Evolutionary conservation across 192 early-diverging fungal genomes (phyloP).

Genomic region (Coemansia sp.): DNA sequence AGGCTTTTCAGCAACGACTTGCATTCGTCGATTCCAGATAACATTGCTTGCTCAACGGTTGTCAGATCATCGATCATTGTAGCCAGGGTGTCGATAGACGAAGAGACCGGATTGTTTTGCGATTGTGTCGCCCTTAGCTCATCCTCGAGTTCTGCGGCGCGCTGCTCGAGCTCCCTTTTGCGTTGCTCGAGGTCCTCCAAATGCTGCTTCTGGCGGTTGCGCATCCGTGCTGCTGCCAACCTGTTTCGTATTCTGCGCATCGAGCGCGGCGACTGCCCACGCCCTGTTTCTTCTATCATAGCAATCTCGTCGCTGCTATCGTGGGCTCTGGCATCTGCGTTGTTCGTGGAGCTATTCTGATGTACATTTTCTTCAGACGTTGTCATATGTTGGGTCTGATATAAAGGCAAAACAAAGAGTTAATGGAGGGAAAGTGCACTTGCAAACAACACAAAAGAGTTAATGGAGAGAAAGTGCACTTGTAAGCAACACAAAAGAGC

Average conservation of each 20-base stretch:
- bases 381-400: not conserved
- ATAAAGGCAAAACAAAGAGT: not conserved
- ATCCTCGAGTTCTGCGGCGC: constrained; percentile 29
- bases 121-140: constrained; percentile 35
- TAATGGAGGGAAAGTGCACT: too few relatives aligned
- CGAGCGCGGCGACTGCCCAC: constrained; percentile 40
- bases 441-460: too few relatives aligned
- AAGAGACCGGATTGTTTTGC: constrained; percentile 32
- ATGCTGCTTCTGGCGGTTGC: constrained; percentile 48
- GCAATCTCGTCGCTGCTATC: not conserved
- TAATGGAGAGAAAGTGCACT: too few relatives aligned
- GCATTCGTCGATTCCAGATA: constrained; percentile 47
- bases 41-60: constrained; percentile 43
- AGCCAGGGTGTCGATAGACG: constrained; percentile 34
- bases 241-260: constrained; percentile 38
- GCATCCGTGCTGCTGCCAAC: constrained; percentile 49
- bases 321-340: not conserved
- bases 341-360: not conserved
- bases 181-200: constrained; percentile 43
- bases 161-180: constrained; percentile 34
- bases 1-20: constrained; percentile 34
- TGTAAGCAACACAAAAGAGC: not conserved
- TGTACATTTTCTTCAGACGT: not conserved
- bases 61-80: constrained; percentile 46
- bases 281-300: not conserved